These are phyloP conservation scores for Lipomyces starkeyi DNA, from an alignment of 805 yeast genomes.

Conservation along the genomic window DNA sequence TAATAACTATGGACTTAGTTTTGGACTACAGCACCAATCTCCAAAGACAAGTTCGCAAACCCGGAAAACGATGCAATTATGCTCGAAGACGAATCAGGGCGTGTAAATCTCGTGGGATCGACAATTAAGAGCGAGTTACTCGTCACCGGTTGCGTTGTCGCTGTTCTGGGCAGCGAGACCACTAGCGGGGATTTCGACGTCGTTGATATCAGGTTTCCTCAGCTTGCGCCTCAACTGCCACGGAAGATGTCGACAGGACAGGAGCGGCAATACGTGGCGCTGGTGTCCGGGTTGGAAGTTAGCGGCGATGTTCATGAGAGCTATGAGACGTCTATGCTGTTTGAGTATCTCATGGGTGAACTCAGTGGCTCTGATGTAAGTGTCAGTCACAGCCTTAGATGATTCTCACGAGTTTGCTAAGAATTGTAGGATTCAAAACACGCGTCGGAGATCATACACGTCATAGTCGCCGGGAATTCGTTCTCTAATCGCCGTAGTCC, in stretches of 20 bases:
- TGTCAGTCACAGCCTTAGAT: not conserved
- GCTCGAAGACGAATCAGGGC: slow-evolving; percentile 92
- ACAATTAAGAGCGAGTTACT: slow-evolving; percentile 55
- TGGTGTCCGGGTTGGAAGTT: slow-evolving; percentile 78
- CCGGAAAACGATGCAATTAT: slow-evolving; percentile 62
- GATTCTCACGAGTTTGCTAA: not conserved
- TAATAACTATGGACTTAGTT: slow-evolving; percentile 36
- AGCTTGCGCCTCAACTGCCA: slow-evolving; percentile 60
- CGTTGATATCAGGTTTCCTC: slow-evolving; percentile 78
- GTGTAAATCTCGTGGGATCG: slow-evolving; percentile 70
- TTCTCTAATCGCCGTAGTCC: slow-evolving; percentile 45
- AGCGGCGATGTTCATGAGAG: slow-evolving; percentile 53
- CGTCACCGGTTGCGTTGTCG: slow-evolving; percentile 90
- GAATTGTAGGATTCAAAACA: slow-evolving; percentile 35
- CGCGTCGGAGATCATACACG: slow-evolving; percentile 49
- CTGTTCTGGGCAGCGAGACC: slow-evolving; percentile 83
- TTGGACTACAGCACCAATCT: slow-evolving; percentile 50
- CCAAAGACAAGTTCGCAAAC: slow-evolving; percentile 57
- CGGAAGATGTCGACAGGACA: not conserved
- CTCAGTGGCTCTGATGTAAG: slow-evolving; percentile 50
- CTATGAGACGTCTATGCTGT: slow-evolving; percentile 61
- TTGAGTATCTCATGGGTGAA: slow-evolving; percentile 75
- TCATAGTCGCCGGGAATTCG: slow-evolving; percentile 79
- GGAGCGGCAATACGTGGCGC: slow-evolving; percentile 56
- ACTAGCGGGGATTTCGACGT: slow-evolving; percentile 84